Base-by-base conservation (phyloP, 768 basidiomycete species). In the Macrolepiota albuminosa region DNA sequence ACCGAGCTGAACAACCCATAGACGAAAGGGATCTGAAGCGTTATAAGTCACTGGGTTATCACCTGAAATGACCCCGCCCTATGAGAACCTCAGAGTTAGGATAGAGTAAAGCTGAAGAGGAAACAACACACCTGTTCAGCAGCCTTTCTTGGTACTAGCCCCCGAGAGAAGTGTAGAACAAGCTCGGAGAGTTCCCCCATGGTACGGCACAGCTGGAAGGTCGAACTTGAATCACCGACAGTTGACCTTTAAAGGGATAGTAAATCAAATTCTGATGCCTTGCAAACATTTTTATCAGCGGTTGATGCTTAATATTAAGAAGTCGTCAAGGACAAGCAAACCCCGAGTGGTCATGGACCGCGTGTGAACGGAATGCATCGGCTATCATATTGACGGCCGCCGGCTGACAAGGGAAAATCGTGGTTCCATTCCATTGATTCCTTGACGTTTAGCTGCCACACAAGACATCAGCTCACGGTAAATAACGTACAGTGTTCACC, bases 1-100 rank as follows among this genome's bases (percentile, higher is more conserved):
- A 90, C 91, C 75, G 14, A 89, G 73, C 78, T 92, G 88, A 56
- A 92, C 85, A 55, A 86, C 79, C 88, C 89, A 92, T 75, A 92
- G 72, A 51, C 78, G 76, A 67, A 95, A 73, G 29, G 94, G 94
- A 70, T 95, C 87, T 4, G 67, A 64, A 0, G 75, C 9, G 61
- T 87, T 85, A 73, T 85, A 91, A 0, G 69, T 43, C 0, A 82
- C 68, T 9, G 94, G 94, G 67, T 94, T 87, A 48, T 78, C 75
- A 13, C 92, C 93, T 54, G 82, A 82, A 29, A 96, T 79, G 21
- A 95, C 75, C 54, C 91, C 91, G 13, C 86, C 89, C 89, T 92
- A 61, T 14, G 52, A 54, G n/a, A 31, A 21, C 11, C 10, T 58
- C 24, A 1, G 43, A 42, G 37, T 43, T 34, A 21, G 21, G 18